Conservation (phyloP, 768 basidiomycete genomes). For the Lyophyllum decastes region DNA sequence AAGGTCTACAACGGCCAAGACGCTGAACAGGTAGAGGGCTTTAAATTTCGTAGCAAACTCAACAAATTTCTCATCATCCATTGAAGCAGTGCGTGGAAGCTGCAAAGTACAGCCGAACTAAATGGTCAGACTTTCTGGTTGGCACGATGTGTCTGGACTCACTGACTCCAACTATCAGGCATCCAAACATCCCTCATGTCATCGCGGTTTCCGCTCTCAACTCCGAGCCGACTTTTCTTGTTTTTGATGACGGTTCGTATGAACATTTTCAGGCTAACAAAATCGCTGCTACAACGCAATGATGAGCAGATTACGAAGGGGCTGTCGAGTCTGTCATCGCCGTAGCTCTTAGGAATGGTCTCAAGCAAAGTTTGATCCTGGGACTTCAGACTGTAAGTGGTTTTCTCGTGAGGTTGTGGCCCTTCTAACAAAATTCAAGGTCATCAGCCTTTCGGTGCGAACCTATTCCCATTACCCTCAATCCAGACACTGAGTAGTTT, state of each 20-base stretch:
- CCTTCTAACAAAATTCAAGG: not conserved
- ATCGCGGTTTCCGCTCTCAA: not conserved
- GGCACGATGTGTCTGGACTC: not conserved
- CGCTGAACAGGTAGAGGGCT: not conserved
- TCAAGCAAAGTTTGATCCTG: not conserved
- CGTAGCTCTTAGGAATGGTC: not conserved
- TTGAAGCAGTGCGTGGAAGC: not conserved
- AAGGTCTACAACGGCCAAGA: not conserved
- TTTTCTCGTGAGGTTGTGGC: not conserved
- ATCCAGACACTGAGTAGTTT: not conserved
- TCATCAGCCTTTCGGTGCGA: not conserved
- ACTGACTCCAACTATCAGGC: not conserved
- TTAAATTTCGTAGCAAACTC: not conserved
- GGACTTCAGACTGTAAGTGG: not conserved
- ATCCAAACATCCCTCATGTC: not conserved
- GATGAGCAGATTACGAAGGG: not conserved
- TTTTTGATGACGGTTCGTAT: not conserved
- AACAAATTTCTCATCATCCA: not conserved
- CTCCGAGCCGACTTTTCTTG: not conserved
- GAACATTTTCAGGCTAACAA: not conserved
- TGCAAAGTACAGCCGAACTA: not conserved
- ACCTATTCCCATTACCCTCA: not conserved
- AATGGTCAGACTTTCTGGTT: not conserved
- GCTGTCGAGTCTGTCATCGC: not conserved
- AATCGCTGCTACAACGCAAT: not conserved